Percentiles rank a stretch among this genome's conserved stretches.
Conservation (phyloP, 129 eudicot genomes). For the Flaveria trinervia region DNA sequence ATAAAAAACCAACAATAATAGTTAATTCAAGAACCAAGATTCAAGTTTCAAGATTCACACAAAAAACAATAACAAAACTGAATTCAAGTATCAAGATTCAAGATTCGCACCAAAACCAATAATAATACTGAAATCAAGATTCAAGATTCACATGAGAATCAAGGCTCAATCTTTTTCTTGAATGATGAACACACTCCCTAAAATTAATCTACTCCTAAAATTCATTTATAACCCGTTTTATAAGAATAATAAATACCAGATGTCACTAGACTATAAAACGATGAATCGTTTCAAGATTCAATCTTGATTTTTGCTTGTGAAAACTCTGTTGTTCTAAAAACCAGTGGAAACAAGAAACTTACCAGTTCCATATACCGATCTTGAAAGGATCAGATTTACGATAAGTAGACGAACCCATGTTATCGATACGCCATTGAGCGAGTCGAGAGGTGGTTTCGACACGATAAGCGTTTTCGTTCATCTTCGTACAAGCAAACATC, state of each 20-base stretch:
- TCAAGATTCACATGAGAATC: not conserved
- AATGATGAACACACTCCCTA: too few species aligned
- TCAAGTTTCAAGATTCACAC: too few species aligned
- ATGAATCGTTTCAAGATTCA: too few species aligned
- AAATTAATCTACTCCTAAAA: too few species aligned
- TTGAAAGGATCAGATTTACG: conserved; percentile 96
- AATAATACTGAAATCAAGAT: not conserved
- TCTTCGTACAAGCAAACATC: conserved; percentile 56
- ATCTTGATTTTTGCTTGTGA: not conserved
- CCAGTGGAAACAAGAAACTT: not conserved
- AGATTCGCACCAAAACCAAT: not conserved
- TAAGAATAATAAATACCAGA: too few species aligned
- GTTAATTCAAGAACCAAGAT: too few species aligned
- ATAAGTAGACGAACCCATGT: conserved; percentile 70
- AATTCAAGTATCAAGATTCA: too few species aligned
- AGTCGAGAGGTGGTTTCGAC: conserved; percentile 92
- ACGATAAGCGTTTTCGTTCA: conserved; percentile 57
- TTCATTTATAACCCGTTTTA: too few species aligned
- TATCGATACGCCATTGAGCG: conserved; percentile 96
- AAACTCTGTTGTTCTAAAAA: not conserved
- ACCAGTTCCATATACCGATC: conserved; percentile 97
- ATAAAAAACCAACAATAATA: too few species aligned
- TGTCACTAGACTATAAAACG: too few species aligned
- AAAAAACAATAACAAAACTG: too few species aligned
- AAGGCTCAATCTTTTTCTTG: not conserved